Percentiles rank a stretch among this genome's conserved stretches.
These are phyloP conservation scores for Podaxis sp. DNA, from an alignment of 768 basidiomycete species.

Conservation along the genomic window DNA sequence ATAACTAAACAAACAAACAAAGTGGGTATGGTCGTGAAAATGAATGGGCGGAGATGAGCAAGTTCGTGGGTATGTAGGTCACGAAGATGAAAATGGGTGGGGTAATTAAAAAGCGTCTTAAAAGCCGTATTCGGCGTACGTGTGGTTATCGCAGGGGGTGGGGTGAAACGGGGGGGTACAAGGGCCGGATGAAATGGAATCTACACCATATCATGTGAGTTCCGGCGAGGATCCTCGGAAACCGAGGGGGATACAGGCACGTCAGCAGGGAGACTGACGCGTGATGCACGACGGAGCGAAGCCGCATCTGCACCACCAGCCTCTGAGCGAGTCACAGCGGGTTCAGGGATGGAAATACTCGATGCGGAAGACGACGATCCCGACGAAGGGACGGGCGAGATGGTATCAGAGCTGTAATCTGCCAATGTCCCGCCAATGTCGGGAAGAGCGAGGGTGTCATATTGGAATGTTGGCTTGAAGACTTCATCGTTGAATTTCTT, in stretches of 20 bases:
- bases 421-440: conserved; percentile 40
- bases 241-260: background rate
- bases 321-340: conserved; percentile 24
- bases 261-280: background rate
- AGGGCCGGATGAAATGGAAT: background rate
- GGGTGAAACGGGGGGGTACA: background rate
- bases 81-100: background rate
- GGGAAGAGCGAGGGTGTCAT: conserved; percentile 31
- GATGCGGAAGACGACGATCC: conserved; percentile 36
- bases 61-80: background rate
- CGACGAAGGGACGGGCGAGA: conserved; percentile 26
- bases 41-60: background rate
- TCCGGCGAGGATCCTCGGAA: conserved; percentile 3
- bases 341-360: conserved; percentile 27
- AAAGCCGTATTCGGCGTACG: background rate
- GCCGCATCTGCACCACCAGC: conserved; percentile 25
- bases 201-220: conserved; percentile 11
- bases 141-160: background rate
- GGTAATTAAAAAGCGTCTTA: background rate
- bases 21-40: background rate
- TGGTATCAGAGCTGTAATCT: conserved; percentile 29
- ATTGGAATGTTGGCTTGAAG: conserved; percentile 33
- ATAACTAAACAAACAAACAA: background rate
- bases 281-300: conserved; percentile 22
- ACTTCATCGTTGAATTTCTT: conserved; percentile 30